These are phyloP conservation scores for Pyronema domesticum DNA, from an alignment of 495 filamentous ascomycete genomes.

Conservation along the genomic window DNA sequence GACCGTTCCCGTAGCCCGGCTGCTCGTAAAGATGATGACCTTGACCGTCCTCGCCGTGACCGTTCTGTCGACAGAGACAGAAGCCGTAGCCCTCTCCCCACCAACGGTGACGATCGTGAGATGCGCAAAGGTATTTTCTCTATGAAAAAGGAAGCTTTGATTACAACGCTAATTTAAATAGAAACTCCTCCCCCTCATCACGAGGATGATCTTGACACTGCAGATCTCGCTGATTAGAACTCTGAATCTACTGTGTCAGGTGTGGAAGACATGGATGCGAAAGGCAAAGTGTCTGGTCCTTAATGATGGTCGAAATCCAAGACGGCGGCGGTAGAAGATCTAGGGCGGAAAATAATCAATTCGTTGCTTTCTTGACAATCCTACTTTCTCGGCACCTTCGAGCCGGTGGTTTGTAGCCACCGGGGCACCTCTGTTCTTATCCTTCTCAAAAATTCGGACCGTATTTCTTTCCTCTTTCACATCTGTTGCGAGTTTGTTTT, in stretches of 20 bases:
- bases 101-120: slow-evolving; percentile 75
- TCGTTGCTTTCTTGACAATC: neutral
- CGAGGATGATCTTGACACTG: slow-evolving; percentile 82
- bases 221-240: slow-evolving; percentile 39
- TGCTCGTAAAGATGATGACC: slow-evolving; percentile 47
- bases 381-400: slow-evolving; percentile 11
- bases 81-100: slow-evolving; percentile 18
- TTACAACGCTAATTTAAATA: slow-evolving; percentile 8
- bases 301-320: no score
- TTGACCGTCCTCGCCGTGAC: slow-evolving; percentile 34
- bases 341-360: no score
- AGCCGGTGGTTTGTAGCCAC: slow-evolving; percentile 19
- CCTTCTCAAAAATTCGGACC: no score
- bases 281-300: no score
- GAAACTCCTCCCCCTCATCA: slow-evolving; percentile 49
- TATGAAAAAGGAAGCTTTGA: neutral
- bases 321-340: no score
- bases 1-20: slow-evolving; percentile 62
- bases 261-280: no score
- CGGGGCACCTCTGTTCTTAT: slow-evolving; percentile 1
- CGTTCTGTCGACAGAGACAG: slow-evolving; percentile 32
- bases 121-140: slow-evolving; percentile 57
- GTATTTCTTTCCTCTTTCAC: no score
- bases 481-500: no score
- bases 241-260: no score